These are phyloP conservation scores for Trichoderma citrinoviride DNA, from an alignment of 2,329 filamentous ascomycete genomes.

Conservation along the genomic window DNA sequence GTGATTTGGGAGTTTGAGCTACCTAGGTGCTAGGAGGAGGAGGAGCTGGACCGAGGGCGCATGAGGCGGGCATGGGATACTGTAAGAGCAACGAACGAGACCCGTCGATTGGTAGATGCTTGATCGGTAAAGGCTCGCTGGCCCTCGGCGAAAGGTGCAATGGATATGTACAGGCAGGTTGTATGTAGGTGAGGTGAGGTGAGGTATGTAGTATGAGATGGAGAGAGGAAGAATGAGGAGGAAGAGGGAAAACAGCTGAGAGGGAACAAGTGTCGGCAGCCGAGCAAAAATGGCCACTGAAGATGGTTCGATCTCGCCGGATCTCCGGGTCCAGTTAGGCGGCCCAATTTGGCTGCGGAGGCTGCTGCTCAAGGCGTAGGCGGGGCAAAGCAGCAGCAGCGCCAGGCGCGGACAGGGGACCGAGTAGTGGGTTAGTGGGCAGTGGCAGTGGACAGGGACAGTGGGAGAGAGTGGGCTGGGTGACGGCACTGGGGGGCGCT, in stretches of 20 bases:
- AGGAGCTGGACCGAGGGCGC: background rate
- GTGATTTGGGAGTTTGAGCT: constrained; percentile 1
- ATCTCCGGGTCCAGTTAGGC: constrained; percentile 15
- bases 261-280: background rate
- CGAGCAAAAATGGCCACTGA: constrained; percentile 17
- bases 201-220: too few relatives aligned
- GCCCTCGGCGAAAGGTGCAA: constrained; percentile 5
- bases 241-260: background rate
- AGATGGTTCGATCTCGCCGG: constrained; percentile 21
- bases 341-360: constrained; percentile 15
- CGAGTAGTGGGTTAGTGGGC: too few relatives aligned
- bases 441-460: background rate
- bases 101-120: too few relatives aligned
- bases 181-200: too few relatives aligned
- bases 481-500: background rate
- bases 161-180: background rate
- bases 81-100: too few relatives aligned
- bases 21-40: background rate
- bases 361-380: constrained; percentile 12
- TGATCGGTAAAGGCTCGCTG: constrained; percentile 17
- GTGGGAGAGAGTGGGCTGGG: too few relatives aligned
- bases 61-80: constrained; percentile 7
- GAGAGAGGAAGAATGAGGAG: background rate
- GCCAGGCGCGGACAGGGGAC: constrained; percentile 5
- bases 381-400: constrained; percentile 12